Evolutionary conservation across 306 rosid species (phyloP), one percentile per base, ranked within the genome.

Genomic region (Acacia confusa): DNA sequence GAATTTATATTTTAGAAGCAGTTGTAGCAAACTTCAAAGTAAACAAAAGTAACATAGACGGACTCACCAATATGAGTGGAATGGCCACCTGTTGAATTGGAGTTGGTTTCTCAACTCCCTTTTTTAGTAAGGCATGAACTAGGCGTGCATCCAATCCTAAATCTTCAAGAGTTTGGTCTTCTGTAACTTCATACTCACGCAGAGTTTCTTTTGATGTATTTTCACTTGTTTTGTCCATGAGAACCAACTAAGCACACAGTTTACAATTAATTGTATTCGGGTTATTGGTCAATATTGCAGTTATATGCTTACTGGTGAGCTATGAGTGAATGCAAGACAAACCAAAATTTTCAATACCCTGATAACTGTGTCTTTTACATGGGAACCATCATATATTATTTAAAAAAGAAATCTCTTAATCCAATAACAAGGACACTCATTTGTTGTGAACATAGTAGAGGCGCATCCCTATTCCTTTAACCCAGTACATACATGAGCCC

Each of bases 41-140:
- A 40, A 40, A 60, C 14, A 11, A 25, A 57, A 40, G 15, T 47
- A 47, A 76, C 40, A 53, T 50, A 76, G 57, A 50, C 6, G 30
- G 75, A 63, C 64, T 76, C 8, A 81, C 85, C 30, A 95, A 79
- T 77, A 95, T 89, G 44, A 92, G 86, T 47, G 97, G 98, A 81
- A 95, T 87, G 10, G 97, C 98, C 55, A 85, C 93, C 40, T 70
- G 87, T 82, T 95, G 99, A 78, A 95, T 92, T n/a, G 93, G 99
- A 36, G 98, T 93, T 32, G 98, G 92, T 43, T 87, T 92, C 9
- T 64, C 82, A 43, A 95, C 75, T 63, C 65, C 77, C 24, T 86
- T 86, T 91, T 95, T 61, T 79, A 77, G 81, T 40, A 95, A 53
- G 24, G 97, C 91, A 53, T 88, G 93, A 72, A 81, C 86, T 74